phyloP scores from a whole-genome alignment of 768 basidiomycete species.

The Suillus lakei region DNA sequence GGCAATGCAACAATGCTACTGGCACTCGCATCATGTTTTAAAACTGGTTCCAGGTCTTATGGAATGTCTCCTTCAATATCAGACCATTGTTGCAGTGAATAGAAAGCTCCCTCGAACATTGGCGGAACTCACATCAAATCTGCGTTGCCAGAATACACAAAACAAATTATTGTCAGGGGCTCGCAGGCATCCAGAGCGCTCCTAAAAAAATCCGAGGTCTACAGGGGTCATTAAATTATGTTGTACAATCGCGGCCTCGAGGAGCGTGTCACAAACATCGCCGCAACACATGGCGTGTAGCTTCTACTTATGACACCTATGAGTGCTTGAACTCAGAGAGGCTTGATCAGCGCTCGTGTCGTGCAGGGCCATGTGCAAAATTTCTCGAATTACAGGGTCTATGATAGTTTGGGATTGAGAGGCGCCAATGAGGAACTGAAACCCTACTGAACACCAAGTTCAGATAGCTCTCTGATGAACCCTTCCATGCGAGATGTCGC shows the following conservation, averaged over 20 bases:
- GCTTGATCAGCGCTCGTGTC: neutral
- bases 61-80: neutral
- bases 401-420: neutral
- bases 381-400: neutral
- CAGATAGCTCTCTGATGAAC: conserved; percentile 61
- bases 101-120: neutral
- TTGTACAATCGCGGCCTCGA: neutral
- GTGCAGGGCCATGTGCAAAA: neutral
- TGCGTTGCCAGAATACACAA: neutral
- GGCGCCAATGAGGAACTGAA: neutral
- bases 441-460: conserved; percentile 41
- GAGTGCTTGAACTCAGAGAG: neutral
- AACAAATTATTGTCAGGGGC: neutral
- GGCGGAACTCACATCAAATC: neutral
- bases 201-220: conserved; percentile 1
- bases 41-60: neutral
- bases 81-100: neutral
- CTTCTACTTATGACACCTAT: neutral
- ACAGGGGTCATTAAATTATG: neutral
- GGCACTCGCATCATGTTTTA: neutral
- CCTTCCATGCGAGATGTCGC: conserved; percentile 67
- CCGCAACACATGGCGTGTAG: neutral
- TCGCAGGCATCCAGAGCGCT: neutral
- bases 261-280: neutral
- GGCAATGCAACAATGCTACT: neutral